Percentiles rank a stretch among this genome's conserved stretches.
Conservation (phyloP, 148 eudicot genomes). For the Rhododendron mucronatum region DNA sequence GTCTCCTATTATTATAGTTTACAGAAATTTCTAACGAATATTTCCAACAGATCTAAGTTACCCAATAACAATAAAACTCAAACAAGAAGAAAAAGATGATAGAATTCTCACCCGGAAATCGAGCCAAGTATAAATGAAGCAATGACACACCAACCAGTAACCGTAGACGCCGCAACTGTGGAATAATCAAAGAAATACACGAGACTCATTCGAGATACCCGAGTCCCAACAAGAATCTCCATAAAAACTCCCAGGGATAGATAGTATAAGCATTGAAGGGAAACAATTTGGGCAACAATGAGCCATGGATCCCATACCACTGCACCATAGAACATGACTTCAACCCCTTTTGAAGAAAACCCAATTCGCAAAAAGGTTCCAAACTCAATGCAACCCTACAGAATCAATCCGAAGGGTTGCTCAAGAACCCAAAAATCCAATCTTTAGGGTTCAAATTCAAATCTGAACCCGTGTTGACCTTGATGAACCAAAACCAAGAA, state of each 20-base stretch:
- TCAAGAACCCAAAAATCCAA: not conserved
- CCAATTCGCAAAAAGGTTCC: not conserved
- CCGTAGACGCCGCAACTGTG: slow-evolving; percentile 59
- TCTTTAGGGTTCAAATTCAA: not conserved
- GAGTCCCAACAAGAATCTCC: slow-evolving; percentile 68
- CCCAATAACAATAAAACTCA: not conserved
- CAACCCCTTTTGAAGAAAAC: not conserved
- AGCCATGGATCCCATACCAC: slow-evolving; percentile 98
- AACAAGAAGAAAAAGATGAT: not conserved
- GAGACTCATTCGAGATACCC: slow-evolving; percentile 74
- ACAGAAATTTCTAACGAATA: no score
- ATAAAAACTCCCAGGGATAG: slow-evolving; percentile 59
- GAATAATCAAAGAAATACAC: slow-evolving; percentile 93
- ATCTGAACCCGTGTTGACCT: not conserved
- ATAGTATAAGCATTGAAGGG: slow-evolving; percentile 84
- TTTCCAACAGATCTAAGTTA: no score
- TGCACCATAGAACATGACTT: slow-evolving; percentile 95
- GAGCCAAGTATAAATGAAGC: slow-evolving; percentile 65
- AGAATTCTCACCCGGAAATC: slow-evolving; percentile 67
- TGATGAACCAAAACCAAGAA: not conserved
- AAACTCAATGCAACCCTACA: not conserved
- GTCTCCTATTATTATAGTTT: no score
- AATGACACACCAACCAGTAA: slow-evolving; percentile 89
- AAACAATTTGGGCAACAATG: slow-evolving; percentile 91
- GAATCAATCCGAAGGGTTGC: not conserved